These are phyloP conservation scores for Leccinum sublutescens DNA, from an alignment of 768 basidiomycete species.

Conservation along the genomic window DNA sequence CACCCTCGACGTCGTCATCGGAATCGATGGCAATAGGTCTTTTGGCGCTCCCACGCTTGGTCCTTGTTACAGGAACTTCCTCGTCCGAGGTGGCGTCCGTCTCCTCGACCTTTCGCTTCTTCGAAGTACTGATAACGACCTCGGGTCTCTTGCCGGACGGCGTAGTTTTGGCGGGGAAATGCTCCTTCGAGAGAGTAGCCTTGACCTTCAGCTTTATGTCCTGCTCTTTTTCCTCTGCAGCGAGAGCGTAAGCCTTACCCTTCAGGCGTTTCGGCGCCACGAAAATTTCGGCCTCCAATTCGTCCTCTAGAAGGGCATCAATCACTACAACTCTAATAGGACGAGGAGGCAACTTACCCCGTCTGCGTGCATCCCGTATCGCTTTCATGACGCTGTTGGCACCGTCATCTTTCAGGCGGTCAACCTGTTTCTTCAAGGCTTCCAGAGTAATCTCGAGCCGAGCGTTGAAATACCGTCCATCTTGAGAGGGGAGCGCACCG, in stretches of 20 bases:
- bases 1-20: constrained; percentile 47
- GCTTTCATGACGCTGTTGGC: constrained; percentile 56
- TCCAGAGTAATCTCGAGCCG: constrained; percentile 63
- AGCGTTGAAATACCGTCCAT: constrained; percentile 89
- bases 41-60: constrained; percentile 37
- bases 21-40: constrained; percentile 46
- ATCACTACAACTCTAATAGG: not conserved
- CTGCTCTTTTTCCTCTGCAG: constrained; percentile 39
- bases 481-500: constrained; percentile 67
- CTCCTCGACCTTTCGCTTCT: constrained; percentile 18
- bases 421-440: constrained; percentile 62
- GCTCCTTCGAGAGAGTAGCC: constrained; percentile 16
- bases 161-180: constrained; percentile 28
- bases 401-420: constrained; percentile 64
- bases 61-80: constrained; percentile 39
- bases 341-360: constrained; percentile 42
- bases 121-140: constrained; percentile 49
- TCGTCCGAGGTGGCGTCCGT: constrained; percentile 23
- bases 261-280: constrained; percentile 65
- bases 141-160: constrained; percentile 49
- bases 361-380: constrained; percentile 62
- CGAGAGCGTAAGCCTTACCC: constrained; percentile 71
- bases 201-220: constrained; percentile 18
- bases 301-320: constrained; percentile 42
- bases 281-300: constrained; percentile 45